phyloP scores from a whole-genome alignment of 805 yeast genomes.

The Pichia thaimueangensis region DNA sequence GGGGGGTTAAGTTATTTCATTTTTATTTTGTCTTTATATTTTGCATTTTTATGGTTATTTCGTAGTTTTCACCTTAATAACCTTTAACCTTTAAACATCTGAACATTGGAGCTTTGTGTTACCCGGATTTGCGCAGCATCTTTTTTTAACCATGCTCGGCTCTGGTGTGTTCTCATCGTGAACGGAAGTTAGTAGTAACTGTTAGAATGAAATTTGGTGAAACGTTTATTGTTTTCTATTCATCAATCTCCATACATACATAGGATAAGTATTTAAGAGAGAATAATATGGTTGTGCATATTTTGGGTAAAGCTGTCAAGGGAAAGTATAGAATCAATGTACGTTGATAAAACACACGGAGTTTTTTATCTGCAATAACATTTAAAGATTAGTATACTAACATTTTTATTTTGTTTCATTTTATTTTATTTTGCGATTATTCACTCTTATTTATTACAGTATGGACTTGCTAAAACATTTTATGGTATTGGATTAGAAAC shows the following conservation, averaged over 20 bases:
- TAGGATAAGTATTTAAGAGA: not conserved
- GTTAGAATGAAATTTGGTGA: too few species aligned
- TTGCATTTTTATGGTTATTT: too few species aligned
- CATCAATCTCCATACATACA: not conserved
- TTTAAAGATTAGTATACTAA: not conserved
- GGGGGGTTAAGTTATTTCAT: not conserved
- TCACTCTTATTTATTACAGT: slow-evolving; percentile 12
- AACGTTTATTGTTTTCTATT: not conserved
- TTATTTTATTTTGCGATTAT: not conserved
- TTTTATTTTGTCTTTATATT: too few species aligned
- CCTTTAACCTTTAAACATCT: too few species aligned
- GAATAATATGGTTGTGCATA: slow-evolving; percentile 42
- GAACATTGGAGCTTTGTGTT: not conserved
- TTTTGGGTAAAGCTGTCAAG: slow-evolving; percentile 44
- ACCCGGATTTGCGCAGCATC: not conserved
- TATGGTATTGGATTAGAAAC: slow-evolving; percentile 79
- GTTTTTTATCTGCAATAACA: too few species aligned
- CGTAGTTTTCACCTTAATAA: too few species aligned
- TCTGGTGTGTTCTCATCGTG: too few species aligned
- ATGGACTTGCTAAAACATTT: slow-evolving; percentile 71
- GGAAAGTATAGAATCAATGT: slow-evolving; percentile 33
- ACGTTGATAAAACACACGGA: too few species aligned
- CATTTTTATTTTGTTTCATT: not conserved
- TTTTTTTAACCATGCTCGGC: too few species aligned
- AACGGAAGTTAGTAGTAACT: too few species aligned